Evolutionary conservation across 495 filamentous ascomycete species (phyloP), one percentile per base, ranked within the genome.

Genomic region (Cetradonia linearis): DNA sequence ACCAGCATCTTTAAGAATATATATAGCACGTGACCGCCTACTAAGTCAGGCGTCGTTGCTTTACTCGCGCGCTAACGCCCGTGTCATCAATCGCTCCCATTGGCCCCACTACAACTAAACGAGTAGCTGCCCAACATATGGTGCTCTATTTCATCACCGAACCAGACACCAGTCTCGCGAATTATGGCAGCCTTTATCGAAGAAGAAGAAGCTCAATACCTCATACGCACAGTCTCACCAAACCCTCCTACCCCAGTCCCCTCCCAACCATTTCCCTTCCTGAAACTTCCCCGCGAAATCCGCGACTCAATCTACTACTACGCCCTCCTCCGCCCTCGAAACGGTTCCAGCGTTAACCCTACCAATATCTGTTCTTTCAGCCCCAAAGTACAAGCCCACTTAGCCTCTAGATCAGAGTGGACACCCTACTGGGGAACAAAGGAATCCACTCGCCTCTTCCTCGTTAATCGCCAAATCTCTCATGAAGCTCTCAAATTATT

Each of bases 271-370:
- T 50, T 50, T 25, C 27, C 47, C 20, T 50, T 50, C 2, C 47
- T 50, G 25, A n/a, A n/a, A 9, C 27, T 31, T 0, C 47, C 28
- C 25, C 47, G 47, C 47, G 47, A 50, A 25, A 50, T 50, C 47
- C 47, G 47, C 14, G 47, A 50, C 47, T 50, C 7, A n/a, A 50
- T 50, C 16, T 50, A 50, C n/a, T 18, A 31, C 47, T 50, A 50
- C 27, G 25, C 47, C 28, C 47, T 50, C 25, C 27, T 50, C 14
- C 13, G 3, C 25, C 3, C 23, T 50, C 7, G 16, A 0, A 9
- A 20, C 10, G 18, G 37, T 33, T 25, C 5, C 27, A 2, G 0
- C 27, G 14, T 31, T n/a, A 8, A 8, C 2, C 48, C 48, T 38
- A 38, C 36, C 28, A 8, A 30, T 27, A 23, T 14, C 27, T 30